phyloP scores from a whole-genome alignment of 441 rosid species.

The Corymbia calophylla region DNA sequence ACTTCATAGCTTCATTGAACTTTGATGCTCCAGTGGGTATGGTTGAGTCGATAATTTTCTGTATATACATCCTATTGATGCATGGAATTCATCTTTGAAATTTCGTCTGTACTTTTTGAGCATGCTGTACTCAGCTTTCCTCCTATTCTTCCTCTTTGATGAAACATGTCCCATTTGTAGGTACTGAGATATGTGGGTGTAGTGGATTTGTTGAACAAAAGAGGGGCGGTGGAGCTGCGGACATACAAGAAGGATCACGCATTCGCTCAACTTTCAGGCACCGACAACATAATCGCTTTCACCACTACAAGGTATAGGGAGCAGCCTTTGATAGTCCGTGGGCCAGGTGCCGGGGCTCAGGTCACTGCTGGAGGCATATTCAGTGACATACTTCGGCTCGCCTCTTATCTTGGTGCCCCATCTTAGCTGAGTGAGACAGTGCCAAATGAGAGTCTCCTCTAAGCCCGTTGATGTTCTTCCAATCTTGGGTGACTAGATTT shows the following conservation, averaged over 20 bases:
- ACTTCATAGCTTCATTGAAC: background rate
- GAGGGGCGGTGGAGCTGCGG: conserved; percentile 74
- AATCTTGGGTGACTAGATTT: background rate
- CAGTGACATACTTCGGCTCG: conserved; percentile 83
- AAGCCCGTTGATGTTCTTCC: background rate
- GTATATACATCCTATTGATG: background rate
- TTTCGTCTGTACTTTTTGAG: background rate
- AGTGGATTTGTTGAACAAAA: conserved; percentile 53
- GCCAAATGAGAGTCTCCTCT: background rate
- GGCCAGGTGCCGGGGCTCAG: conserved; percentile 99
- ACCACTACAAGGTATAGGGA: conserved; percentile 83
- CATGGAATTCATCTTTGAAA: background rate
- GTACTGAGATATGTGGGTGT: conserved; percentile 92
- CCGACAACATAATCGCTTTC: conserved; percentile 95
- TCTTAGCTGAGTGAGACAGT: conserved; percentile 28
- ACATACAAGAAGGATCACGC: conserved; percentile 82
- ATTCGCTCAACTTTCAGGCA: conserved; percentile 90
- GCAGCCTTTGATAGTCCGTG: conserved; percentile 90
- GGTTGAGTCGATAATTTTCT: background rate
- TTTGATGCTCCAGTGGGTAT: background rate
- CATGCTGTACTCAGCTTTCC: background rate
- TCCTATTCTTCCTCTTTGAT: background rate
- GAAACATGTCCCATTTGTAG: conserved; percentile 20
- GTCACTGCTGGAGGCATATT: conserved; percentile 98
- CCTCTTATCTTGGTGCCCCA: conserved; percentile 95